Conservation (phyloP, 495 filamentous ascomycete species). For the Penicillium parvum region DNA sequence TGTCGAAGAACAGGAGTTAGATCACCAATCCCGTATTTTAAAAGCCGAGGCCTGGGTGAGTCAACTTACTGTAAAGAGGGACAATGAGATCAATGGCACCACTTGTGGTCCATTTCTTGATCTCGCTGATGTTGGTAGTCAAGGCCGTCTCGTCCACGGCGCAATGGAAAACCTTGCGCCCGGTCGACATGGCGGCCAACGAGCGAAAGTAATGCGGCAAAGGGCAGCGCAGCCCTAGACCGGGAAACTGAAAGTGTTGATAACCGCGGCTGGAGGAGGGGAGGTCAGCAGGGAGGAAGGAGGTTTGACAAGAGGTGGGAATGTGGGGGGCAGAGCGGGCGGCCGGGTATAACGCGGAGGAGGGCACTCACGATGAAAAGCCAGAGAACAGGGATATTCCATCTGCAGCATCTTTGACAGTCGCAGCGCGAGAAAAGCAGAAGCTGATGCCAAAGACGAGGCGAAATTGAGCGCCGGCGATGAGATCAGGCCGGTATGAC, state of each 20-base stretch:
- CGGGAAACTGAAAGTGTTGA: slow-evolving; percentile 29
- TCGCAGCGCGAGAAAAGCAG: neutral
- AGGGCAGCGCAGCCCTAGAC: slow-evolving; percentile 30
- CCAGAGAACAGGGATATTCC: slow-evolving; percentile 20
- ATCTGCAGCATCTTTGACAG: slow-evolving; percentile 43
- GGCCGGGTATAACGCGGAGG: slow-evolving; percentile 6
- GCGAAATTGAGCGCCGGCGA: neutral
- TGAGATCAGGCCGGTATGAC: neutral
- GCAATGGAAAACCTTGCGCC: slow-evolving; percentile 66
- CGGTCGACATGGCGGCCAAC: slow-evolving; percentile 38
- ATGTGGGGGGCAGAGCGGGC: slow-evolving; percentile 34
- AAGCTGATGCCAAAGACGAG: neutral
- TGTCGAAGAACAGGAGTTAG: slow-evolving; percentile 26
- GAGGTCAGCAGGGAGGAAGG: slow-evolving; percentile 34
- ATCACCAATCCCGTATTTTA: too few relatives aligned
- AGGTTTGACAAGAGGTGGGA: slow-evolving; percentile 33
- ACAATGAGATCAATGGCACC: slow-evolving; percentile 62
- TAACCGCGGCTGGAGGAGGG: slow-evolving; percentile 30
- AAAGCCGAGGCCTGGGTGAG: too few relatives aligned
- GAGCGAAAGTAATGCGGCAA: slow-evolving; percentile 8
- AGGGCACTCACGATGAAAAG: slow-evolving; percentile 34
- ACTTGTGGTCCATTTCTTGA: slow-evolving; percentile 64
- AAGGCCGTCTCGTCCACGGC: slow-evolving; percentile 70
- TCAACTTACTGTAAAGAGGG: slow-evolving; percentile 63
- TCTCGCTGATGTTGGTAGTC: slow-evolving; percentile 63